phyloP scores from a whole-genome alignment of 2,329 filamentous ascomycete genomes.

The Leptographium wingfieldii region DNA sequence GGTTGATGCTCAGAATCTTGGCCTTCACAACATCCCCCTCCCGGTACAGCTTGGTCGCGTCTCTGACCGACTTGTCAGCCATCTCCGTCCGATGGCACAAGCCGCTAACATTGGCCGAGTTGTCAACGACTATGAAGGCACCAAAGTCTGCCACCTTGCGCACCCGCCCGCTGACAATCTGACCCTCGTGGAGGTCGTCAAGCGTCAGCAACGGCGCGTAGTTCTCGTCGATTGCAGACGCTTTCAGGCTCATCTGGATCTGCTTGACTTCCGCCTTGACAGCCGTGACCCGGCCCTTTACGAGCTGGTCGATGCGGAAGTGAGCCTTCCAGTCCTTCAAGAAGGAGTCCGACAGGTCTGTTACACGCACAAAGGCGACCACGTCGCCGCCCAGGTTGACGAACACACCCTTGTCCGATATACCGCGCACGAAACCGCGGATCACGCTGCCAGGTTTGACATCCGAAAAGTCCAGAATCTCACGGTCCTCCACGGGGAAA shows the following conservation, averaged over 20 bases:
- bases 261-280: conserved; percentile 58
- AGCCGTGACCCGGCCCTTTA: conserved; percentile 70
- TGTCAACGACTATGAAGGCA: conserved; percentile 83
- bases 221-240: conserved; percentile 61
- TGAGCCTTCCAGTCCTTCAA: conserved; percentile 91
- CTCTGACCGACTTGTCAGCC: conserved; percentile 68
- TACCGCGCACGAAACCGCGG: conserved; percentile 83
- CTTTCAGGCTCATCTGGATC: conserved; percentile 76
- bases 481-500: conserved; percentile 64
- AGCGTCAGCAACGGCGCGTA: conserved; percentile 64
- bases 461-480: conserved; percentile 59
- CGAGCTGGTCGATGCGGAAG: conserved; percentile 80
- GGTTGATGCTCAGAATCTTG: conserved; percentile 67
- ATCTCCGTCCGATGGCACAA: conserved; percentile 88
- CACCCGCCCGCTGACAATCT: conserved; percentile 78
- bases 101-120: conserved; percentile 78
- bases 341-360: conserved; percentile 80
- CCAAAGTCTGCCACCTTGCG: conserved; percentile 92
- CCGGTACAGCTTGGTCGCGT: conserved; percentile 80
- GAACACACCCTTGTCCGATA: conserved; percentile 82
- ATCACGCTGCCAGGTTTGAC: conserved; percentile 66
- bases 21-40: conserved; percentile 92
- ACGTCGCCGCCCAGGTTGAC: conserved; percentile 71
- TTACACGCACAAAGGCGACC: conserved; percentile 71
- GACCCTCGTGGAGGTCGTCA: conserved; percentile 64